phyloP scores from a whole-genome alignment of 495 filamentous ascomycete species.

The Saxispiralis lemnorum region DNA sequence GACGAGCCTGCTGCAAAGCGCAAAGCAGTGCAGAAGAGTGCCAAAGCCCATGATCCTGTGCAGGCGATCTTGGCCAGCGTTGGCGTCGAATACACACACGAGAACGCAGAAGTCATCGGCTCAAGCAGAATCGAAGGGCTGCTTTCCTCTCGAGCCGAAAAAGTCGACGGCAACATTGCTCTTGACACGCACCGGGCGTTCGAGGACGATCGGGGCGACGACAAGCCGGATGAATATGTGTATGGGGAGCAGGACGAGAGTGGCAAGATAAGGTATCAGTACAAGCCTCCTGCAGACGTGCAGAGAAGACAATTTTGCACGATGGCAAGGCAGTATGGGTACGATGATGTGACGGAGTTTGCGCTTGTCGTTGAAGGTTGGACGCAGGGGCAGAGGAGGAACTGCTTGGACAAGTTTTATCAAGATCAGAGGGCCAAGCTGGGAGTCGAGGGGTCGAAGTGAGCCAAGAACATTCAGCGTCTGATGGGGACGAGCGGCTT shows the following conservation, averaged over 20 bases:
- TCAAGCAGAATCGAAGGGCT: slow-evolving; percentile 68
- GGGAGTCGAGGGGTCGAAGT: slow-evolving; percentile 1
- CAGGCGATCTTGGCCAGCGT: slow-evolving; percentile 77
- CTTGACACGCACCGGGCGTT: slow-evolving; percentile 29
- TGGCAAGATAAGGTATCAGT: slow-evolving; percentile 37
- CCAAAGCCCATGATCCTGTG: slow-evolving; percentile 47
- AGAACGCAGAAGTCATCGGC: slow-evolving; percentile 90
- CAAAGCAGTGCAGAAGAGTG: slow-evolving; percentile 11
- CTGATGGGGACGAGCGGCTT: no score
- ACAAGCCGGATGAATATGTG: background rate
- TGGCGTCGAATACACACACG: slow-evolving; percentile 88
- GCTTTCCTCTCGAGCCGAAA: slow-evolving; percentile 57
- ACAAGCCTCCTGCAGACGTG: slow-evolving; percentile 59
- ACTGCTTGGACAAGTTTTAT: slow-evolving; percentile 74
- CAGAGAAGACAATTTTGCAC: slow-evolving; percentile 72
- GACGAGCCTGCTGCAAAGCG: slow-evolving; percentile 5
- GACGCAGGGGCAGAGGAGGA: slow-evolving; percentile 70
- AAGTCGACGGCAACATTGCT: slow-evolving; percentile 37
- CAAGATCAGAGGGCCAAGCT: slow-evolving; percentile 26
- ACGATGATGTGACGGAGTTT: slow-evolving; percentile 63
- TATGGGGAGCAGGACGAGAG: slow-evolving; percentile 13
- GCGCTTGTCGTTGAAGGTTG: slow-evolving; percentile 83
- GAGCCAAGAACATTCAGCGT: no score
- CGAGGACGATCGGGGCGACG: slow-evolving; percentile 3
- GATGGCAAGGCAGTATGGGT: slow-evolving; percentile 70